phyloP scores from a whole-genome alignment of 495 filamentous ascomycete genomes.

The Rhypophila decipiens region DNA sequence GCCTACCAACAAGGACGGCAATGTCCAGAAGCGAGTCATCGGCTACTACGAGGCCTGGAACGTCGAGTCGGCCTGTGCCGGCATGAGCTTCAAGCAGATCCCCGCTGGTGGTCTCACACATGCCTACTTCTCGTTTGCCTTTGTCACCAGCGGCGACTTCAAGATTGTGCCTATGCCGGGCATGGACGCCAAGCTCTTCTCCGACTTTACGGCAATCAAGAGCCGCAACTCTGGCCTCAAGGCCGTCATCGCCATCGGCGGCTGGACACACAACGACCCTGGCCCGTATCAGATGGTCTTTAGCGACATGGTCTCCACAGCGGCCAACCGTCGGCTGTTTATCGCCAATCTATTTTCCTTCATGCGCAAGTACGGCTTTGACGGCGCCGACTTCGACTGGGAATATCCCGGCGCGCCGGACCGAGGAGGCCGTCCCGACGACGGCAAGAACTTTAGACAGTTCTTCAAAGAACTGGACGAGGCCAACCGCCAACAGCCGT shows the following conservation, averaged over 20 bases:
- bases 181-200: slow-evolving; percentile 9
- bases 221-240: slow-evolving; percentile 21
- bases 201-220: slow-evolving; percentile 22
- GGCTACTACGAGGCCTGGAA: slow-evolving; percentile 20
- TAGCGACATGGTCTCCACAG: slow-evolving; percentile 1
- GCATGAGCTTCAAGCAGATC: slow-evolving; percentile 4
- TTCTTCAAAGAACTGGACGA: slow-evolving; percentile 30
- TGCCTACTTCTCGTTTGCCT: slow-evolving; percentile 21
- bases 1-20: neutral
- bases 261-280: slow-evolving; percentile 40
- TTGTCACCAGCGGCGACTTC: slow-evolving; percentile 9
- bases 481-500: neutral
- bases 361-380: slow-evolving; percentile 39
- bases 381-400: slow-evolving; percentile 41
- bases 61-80: slow-evolving; percentile 1
- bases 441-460: slow-evolving; percentile 36
- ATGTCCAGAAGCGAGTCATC: slow-evolving; percentile 12
- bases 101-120: slow-evolving; percentile 18
- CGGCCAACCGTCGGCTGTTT: slow-evolving; percentile 30
- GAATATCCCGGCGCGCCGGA: slow-evolving; percentile 46
- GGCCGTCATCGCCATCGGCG: slow-evolving; percentile 36
- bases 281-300: slow-evolving; percentile 24
- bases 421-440: slow-evolving; percentile 33
- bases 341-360: slow-evolving; percentile 35
- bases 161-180: slow-evolving; percentile 9